Evolutionary conservation across 306 rosid genomes (phyloP).

Genomic region (Herpetospermum pedunculosum): DNA sequence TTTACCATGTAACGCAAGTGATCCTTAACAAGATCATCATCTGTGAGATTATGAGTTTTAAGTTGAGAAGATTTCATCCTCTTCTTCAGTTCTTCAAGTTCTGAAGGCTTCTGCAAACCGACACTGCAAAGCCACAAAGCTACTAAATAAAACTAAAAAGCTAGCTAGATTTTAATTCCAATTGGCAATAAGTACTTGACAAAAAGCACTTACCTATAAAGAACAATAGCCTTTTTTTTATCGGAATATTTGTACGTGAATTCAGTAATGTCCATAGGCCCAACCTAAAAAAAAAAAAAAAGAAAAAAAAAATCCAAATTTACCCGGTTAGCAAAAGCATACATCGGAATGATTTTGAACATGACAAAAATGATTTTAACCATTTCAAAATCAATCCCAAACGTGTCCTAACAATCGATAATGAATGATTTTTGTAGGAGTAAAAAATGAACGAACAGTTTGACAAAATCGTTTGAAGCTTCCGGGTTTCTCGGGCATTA

Average conservation of each 20-base stretch:
- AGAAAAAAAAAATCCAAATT: conserved; percentile 16
- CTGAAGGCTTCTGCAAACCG: conserved; percentile 64
- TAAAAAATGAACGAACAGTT: conserved; percentile 38
- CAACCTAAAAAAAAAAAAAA: too few relatives aligned
- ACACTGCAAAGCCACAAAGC: conserved; percentile 38
- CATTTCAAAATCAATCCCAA: too few relatives aligned
- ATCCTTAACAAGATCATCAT: conserved; percentile 80
- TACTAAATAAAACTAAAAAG: background rate
- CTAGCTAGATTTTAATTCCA: background rate
- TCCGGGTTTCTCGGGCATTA: conserved; percentile 71
- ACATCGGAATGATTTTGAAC: too few relatives aligned
- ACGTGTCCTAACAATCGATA: too few relatives aligned
- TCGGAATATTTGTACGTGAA: conserved; percentile 69
- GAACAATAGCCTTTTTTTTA: conserved; percentile 51
- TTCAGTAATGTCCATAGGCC: conserved; percentile 74
- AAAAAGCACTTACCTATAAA: conserved; percentile 60
- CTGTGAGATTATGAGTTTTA: conserved; percentile 53
- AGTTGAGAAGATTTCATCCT: conserved; percentile 55
- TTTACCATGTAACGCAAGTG: conserved; percentile 88
- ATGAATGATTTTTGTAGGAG: background rate
- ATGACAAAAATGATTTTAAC: too few relatives aligned
- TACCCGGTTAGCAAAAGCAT: background rate
- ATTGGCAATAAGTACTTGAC: background rate
- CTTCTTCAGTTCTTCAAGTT: conserved; percentile 47
- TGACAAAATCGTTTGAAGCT: conserved; percentile 74